Base-by-base conservation (phyloP, 495 filamentous ascomycete species). In the Daldinia loculata region DNA sequence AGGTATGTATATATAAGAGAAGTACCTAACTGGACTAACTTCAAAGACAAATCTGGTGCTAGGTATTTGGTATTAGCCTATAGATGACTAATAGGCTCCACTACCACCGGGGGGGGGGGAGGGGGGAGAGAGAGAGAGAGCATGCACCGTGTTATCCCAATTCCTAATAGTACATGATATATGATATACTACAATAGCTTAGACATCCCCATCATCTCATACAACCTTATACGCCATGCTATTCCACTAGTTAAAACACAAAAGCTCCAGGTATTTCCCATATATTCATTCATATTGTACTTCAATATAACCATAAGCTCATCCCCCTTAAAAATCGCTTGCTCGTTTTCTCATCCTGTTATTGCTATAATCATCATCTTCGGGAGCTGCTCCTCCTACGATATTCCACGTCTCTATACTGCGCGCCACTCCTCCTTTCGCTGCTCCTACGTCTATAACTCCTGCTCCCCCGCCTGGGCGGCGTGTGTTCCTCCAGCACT, bases 401-500 rank as follows among this genome's bases (percentile, higher is more conserved):
- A 77, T 69, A 58, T 78, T 75, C 70, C 19, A 74, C 71, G 43
- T 82, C 78, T 22, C 79, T 63, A 43, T 76, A 81, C 19, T 68
- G 76, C 24, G 65, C 59, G 32, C 69, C 43, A 15, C 72, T 74
- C 57, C 80, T 67, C 56, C 81, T 67, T 66, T 80, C 78, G 22
- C 71, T 75, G 36, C 80, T 77, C 14, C 65, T 65, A 43, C 77
- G 68, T 15, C 77, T 70, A 36, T 78, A 72, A 36, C 75, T 34
- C 43, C 74, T 77, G 24, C 77, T 77, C 39, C 67, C 66, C 30
- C 76, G 67, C 48, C 76, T 58, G 27, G 79, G 72, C 56, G 80
- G 78, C 2, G 67, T 75, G 17, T 80, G 74, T 67, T 84, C 82
- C 69, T 85, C 83, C 51, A 83, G 75, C 24, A 85, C 77, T n/a